Evolutionary conservation across 1,284 basidiomycete species (phyloP).

Genomic region (Neotropicomus parvogracilis): DNA sequence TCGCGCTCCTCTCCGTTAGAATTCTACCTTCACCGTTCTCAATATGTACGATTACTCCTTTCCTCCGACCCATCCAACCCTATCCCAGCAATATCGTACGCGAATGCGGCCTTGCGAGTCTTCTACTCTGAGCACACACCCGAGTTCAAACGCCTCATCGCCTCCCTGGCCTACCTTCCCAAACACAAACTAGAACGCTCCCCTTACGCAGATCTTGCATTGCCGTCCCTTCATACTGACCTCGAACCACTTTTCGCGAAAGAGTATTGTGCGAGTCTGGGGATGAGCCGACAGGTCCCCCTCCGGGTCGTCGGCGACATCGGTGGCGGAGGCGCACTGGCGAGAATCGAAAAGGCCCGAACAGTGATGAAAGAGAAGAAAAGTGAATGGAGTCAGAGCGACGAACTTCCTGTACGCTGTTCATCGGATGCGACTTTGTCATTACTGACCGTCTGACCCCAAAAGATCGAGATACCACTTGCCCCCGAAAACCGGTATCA

Average conservation of each 20-base stretch:
- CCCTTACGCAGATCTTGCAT: slow-evolving; percentile 72
- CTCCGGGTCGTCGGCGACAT: slow-evolving; percentile 86
- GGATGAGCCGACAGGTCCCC: slow-evolving; percentile 86
- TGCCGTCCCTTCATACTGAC: slow-evolving; percentile 66
- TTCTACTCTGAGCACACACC: slow-evolving; percentile 63
- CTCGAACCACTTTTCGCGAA: slow-evolving; percentile 80
- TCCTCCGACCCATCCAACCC: slow-evolving; percentile 52
- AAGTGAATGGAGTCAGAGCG: slow-evolving; percentile 85
- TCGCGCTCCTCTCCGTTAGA: slow-evolving; percentile 74
- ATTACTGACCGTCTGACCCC: slow-evolving; percentile 6
- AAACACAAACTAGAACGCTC: slow-evolving; percentile 58
- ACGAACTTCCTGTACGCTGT: slow-evolving; percentile 77
- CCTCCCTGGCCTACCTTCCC: slow-evolving; percentile 72
- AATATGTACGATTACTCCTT: slow-evolving; percentile 74
- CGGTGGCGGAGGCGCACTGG: slow-evolving; percentile 85
- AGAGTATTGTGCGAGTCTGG: slow-evolving; percentile 85
- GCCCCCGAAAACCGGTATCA: slow-evolving; percentile 87
- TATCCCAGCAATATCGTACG: slow-evolving; percentile 70
- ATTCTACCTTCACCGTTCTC: slow-evolving; percentile 83
- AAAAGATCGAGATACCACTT: slow-evolving; percentile 90
- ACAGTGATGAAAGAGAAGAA: slow-evolving; percentile 90
- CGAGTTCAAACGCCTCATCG: slow-evolving; percentile 77
- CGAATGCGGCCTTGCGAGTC: slow-evolving; percentile 59
- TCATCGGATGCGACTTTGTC: background rate
- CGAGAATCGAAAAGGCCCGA: slow-evolving; percentile 87